Base-by-base conservation (phyloP, 2,329 filamentous ascomycete genomes). In the Leptodontidium sp. region DNA sequence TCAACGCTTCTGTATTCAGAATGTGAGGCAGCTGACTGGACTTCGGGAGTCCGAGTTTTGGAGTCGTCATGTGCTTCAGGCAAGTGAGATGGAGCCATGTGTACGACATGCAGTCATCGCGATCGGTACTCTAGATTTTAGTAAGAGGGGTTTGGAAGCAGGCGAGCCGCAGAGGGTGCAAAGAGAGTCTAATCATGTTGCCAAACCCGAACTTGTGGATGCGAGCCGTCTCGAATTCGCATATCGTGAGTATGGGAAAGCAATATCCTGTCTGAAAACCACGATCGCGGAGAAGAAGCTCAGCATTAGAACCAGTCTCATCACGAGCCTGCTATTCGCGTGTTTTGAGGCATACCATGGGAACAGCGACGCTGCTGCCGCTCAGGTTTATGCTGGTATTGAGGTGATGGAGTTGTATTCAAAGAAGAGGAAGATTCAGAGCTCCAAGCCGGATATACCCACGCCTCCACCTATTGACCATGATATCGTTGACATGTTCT, bases 31-130 rank as follows among this genome's bases (percentile, higher is more conserved):
- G 50, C 67, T 73, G 38, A 64, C 68, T 21, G 67, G 68, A 1
- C 59, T 50, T 17, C 58, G 64, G 15, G 62, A 66, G 43, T n/a
- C 52, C 8, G 61, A 50, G 4, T 53, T 73, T 55, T 73, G 68
- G 68, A 68, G 58, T 24, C 64, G 59, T 12, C 52, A 66, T 12
- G 65, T 73, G 4, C 68, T 71, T 1, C 71, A 73, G 50, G 61
- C 69, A 11, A 64, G 52, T 14, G 64, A 73, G 35, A 7, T 40
- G 1, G 70, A 73, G 32, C 66, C 68, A 8, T 61, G 59, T 3
- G 64, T 73, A 12, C 49, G 71, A 15, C 65, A 71, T 59, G 70
- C 63, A 3, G 67, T 68, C 4, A 70, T 67, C 3, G 71, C 71
- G 21, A 68, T 73, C 12, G 71, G 70, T 8, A 66, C 71, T 4